These are phyloP conservation scores for Flaveria sonorensis DNA, from an alignment of 129 eudicot species.

Conservation along the genomic window DNA sequence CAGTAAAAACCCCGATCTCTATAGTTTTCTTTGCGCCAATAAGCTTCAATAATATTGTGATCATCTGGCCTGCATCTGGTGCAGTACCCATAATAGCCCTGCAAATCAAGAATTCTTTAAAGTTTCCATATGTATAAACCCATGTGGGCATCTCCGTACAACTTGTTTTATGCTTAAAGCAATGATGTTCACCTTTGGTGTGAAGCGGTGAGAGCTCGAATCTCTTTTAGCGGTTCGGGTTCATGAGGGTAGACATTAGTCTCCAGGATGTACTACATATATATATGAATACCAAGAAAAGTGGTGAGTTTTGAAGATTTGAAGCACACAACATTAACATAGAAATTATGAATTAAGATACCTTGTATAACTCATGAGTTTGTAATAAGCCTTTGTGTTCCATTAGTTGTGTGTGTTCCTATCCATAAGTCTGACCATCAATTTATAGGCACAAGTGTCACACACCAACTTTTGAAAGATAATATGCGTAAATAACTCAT, in stretches of 20 bases:
- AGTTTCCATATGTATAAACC: neutral
- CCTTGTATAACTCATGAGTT: slow-evolving; percentile 50
- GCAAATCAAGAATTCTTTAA: neutral
- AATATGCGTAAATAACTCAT: no score
- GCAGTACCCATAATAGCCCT: slow-evolving; percentile 45
- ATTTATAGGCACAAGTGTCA: no score
- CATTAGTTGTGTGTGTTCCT: no score
- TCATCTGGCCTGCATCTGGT: slow-evolving; percentile 44
- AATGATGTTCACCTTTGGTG: slow-evolving; percentile 48
- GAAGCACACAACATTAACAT: neutral
- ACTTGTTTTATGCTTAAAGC: neutral
- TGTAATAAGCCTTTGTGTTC: slow-evolving; percentile 50
- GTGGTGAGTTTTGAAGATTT: neutral
- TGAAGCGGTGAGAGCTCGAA: slow-evolving; percentile 45
- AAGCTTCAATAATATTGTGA: slow-evolving; percentile 32
- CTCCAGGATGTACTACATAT: slow-evolving; percentile 46
- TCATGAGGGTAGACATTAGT: slow-evolving; percentile 67
- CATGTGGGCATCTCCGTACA: neutral
- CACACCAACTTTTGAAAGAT: no score
- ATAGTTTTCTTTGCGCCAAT: slow-evolving; percentile 31
- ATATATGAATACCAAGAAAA: neutral
- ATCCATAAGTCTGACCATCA: no score
- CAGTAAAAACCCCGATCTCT: slow-evolving; percentile 48
- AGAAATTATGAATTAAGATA: slow-evolving; percentile 1
- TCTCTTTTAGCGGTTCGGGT: slow-evolving; percentile 53